Percentiles rank a stretch among this genome's conserved stretches.
phyloP scores from a whole-genome alignment of 2,329 filamentous ascomycete genomes.

The Microascus cirrosus region DNA sequence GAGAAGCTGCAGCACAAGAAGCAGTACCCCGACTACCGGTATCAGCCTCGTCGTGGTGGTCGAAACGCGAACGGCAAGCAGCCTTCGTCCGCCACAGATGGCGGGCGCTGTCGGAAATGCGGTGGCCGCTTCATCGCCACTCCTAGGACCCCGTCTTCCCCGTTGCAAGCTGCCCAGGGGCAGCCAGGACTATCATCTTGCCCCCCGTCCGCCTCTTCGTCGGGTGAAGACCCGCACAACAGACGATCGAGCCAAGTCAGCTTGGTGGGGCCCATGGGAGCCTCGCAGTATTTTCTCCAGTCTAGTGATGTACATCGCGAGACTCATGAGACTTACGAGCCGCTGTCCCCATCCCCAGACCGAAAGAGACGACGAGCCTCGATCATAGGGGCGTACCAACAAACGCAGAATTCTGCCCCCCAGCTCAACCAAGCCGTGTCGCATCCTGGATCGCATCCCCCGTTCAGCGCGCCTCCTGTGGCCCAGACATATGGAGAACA shows the following conservation, averaged over 20 bases:
- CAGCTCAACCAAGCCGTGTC: slow-evolving; percentile 6
- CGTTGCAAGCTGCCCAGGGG: neutral
- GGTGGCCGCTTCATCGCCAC: slow-evolving; percentile 56
- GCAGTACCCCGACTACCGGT: slow-evolving; percentile 88
- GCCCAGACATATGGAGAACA: slow-evolving; percentile 15
- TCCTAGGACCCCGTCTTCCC: slow-evolving; percentile 42
- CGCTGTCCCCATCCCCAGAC: slow-evolving; percentile 37
- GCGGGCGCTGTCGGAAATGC: slow-evolving; percentile 58
- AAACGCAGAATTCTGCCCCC: slow-evolving; percentile 9
- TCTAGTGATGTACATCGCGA: neutral
- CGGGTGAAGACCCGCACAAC: neutral
- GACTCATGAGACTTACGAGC: slow-evolving; percentile 24
- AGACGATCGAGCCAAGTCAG: neutral
- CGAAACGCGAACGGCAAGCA: slow-evolving; percentile 9
- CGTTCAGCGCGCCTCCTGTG: slow-evolving; percentile 12
- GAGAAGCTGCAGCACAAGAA: slow-evolving; percentile 83
- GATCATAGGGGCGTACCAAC: slow-evolving; percentile 22
- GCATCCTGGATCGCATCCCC: slow-evolving; percentile 7
- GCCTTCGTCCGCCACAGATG: slow-evolving; percentile 26
- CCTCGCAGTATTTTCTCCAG: neutral
- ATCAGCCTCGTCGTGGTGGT: slow-evolving; percentile 67
- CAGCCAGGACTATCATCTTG: neutral
- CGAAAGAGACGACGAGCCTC: slow-evolving; percentile 53
- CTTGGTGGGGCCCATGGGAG: neutral
- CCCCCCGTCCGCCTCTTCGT: neutral